Evolutionary conservation across 352 stramenopile species (phyloP), one percentile per base, ranked within the genome.

Genomic region (Phytophthora pistaciae): DNA sequence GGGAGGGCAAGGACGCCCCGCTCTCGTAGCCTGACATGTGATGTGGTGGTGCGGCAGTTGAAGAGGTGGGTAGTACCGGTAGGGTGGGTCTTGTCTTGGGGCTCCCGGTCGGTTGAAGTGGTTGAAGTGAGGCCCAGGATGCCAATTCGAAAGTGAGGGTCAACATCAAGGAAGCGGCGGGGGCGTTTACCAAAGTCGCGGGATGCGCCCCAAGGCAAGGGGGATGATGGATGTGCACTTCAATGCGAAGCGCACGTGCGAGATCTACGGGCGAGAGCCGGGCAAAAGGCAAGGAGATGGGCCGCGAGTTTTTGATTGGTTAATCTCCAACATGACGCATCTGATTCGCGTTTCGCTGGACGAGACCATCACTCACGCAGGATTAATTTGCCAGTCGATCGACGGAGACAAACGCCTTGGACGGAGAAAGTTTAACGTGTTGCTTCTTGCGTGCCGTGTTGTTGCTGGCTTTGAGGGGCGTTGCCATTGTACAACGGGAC

Each of bases 11-110:
- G 13, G 74, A 78, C 4, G 63, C 63, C 42, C 58, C 66, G 31
- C 61, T 78, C 57, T 81, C 74, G 53, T 83, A 83, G 52, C 72
- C 70, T 27, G 69, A 75, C 76, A 83, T 83, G 18, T 33, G 69
- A 75, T 73, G 80, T 83, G 18, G 18, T 7, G 42, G 42, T 23
- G 42, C 29, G 27, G 27, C 27, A 5, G 40, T 20, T 54, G 29
- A 57, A 38, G 49, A 6, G 36, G 5, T 14, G 13, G 16, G 13
- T 33, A 27, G 29, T 44, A 31, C 42, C 36, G 36, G 36, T 44
- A 11, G 21, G 44, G 25, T 36, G 31, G n/a, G 16, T 50, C n/a
- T 50, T 5, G 21, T 21, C 31, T 68, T 27, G 36, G 29, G 29
- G 6, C 36, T n/a, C 36, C 36, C 36, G 16, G 29, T 38, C 56